Evolutionary conservation across 2,329 filamentous ascomycete species (phyloP), one percentile per base, ranked within the genome.

Genomic region (Diaporthe longicolla): DNA sequence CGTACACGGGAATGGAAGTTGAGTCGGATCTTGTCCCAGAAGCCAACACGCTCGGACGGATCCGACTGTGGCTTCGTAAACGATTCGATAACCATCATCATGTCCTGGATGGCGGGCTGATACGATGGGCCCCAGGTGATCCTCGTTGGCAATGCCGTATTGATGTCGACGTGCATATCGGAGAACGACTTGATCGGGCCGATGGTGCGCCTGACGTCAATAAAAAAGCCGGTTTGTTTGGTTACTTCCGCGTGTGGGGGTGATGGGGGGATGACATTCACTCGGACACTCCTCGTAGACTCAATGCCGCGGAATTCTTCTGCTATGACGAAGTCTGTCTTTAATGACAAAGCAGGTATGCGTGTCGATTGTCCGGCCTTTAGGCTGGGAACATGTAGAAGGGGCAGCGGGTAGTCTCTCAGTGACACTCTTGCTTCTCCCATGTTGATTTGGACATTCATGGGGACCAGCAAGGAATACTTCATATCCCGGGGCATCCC

Each of bases 1-100:
- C 93, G 93, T 74, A 98, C 91, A 26, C 95, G 91, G 1, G 97
- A 98, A 83, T 99, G 97, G 82, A 98, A 97, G 79, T 93, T 95
- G 50, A 99, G 88, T 71, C 97, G 90, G 69, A 99, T 95, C 87
- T 99, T 99, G 84, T 99, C 97, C 97, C 97, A 99, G 85, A 99
- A 99, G 4, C 97, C 97, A 61, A 97, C 95, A 72, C 93, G 90
- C 77, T 99, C 97, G 0, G 97, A 98, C 1, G 94, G 93, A 82
- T 99, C 97, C 37, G 98, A 88, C 76, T 96, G 95, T 10, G 96
- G 95, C 81, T 99, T 99, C 0, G 96, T 98, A 82, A 99, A 98
- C 3, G 94, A 96, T 83, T 99, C 97, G 75, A 99, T 94, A 35
- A 95, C 95, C 90, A 98, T 98, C 97, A 99, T 99, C 93, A 98